These are phyloP conservation scores for Trichomonas vaginalis DNA, from an alignment of 208 protist genomes.

Conservation along the genomic window DNA sequence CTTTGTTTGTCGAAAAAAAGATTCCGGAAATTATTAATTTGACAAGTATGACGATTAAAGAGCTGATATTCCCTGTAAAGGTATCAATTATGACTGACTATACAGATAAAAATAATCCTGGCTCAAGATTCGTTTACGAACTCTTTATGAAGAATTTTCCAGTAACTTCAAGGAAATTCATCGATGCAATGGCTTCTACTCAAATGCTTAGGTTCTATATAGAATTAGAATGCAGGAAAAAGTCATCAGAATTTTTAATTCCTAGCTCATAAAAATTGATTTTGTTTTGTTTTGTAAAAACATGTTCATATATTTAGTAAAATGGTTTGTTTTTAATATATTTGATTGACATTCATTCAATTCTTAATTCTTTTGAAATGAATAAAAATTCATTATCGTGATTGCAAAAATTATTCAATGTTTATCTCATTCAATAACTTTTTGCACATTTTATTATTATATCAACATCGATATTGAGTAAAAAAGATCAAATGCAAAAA, in stretches of 20 bases:
- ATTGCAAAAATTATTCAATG: too few relatives aligned
- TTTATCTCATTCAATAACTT: too few relatives aligned
- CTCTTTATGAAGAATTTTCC: background rate
- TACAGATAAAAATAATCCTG: background rate
- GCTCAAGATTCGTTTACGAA: background rate
- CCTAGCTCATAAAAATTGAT: too few relatives aligned
- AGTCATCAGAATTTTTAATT: background rate
- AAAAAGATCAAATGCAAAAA: too few relatives aligned
- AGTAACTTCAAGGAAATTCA: background rate
- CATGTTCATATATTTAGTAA: too few relatives aligned
- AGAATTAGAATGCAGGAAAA: background rate
- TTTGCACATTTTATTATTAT: too few relatives aligned
- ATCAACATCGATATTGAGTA: too few relatives aligned
- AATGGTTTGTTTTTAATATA: too few relatives aligned
- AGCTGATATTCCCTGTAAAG: background rate
- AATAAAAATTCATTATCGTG: too few relatives aligned
- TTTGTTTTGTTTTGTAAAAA: too few relatives aligned
- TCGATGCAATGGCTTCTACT: background rate
- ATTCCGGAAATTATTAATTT: background rate
- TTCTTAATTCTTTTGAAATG: too few relatives aligned
- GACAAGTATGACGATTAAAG: background rate
- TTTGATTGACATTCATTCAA: too few relatives aligned
- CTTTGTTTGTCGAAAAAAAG: background rate
- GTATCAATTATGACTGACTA: background rate
- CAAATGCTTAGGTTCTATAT: background rate